Percentiles rank a stretch among this genome's conserved stretches.
Evolutionary conservation across 192 early-diverging fungal species (phyloP).

Genomic region (Coemansia sp.): DNA sequence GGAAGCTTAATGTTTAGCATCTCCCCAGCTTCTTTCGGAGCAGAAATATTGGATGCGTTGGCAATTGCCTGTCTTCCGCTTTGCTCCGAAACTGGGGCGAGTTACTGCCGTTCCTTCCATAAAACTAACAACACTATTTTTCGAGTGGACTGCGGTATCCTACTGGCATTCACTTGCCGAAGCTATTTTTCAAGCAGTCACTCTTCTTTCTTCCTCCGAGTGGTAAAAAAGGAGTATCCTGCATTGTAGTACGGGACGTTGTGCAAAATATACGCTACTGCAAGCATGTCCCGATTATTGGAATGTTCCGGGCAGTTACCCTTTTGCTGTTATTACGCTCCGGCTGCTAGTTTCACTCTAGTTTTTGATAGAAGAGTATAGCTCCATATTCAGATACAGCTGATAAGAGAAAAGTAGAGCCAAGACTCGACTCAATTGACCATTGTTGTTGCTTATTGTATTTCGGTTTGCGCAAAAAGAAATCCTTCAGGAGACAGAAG

Average conservation of each 20-base stretch:
- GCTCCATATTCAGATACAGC: background rate
- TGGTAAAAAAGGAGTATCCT: background rate
- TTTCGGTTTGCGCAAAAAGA: no score
- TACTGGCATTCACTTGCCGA: background rate
- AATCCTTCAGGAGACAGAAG: no score
- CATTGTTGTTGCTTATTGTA: no score
- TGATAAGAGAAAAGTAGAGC: background rate
- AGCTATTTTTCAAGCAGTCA: background rate
- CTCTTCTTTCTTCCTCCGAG: background rate
- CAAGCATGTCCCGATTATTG: background rate
- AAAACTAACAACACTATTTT: background rate
- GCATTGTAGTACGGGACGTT: background rate
- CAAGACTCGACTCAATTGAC: background rate
- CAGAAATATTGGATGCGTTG: background rate
- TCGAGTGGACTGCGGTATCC: slow-evolving; percentile 1
- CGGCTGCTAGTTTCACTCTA: background rate
- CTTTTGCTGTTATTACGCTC: background rate
- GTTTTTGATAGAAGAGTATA: background rate
- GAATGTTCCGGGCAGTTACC: no score
- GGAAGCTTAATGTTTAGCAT: no score
- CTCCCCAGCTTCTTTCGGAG: background rate
- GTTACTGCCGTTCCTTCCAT: background rate
- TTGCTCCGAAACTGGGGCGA: background rate
- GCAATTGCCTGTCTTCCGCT: background rate
- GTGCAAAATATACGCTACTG: background rate